Evolutionary conservation across 2,329 filamentous ascomycete species (phyloP).

Genomic region (Epichloe glyceriae): DNA sequence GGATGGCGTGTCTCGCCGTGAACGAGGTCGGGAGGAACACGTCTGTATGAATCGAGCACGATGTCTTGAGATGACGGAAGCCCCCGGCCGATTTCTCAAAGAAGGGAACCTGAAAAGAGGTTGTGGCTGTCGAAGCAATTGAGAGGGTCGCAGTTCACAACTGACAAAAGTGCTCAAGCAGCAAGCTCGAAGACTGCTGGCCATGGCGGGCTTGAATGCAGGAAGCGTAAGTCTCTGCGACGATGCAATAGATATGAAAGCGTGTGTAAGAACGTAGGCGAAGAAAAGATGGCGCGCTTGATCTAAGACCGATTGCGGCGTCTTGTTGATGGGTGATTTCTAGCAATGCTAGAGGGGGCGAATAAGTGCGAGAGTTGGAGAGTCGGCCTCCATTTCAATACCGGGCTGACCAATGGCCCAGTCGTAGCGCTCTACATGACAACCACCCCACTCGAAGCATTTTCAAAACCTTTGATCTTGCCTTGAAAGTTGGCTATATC

Average conservation of each 20-base stretch:
- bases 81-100: neutral
- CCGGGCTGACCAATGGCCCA: neutral
- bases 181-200: constrained; percentile 2
- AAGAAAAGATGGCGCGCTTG: neutral
- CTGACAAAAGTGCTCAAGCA: neutral
- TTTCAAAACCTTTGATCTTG: neutral
- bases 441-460: neutral
- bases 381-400: neutral
- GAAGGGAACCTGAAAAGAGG: neutral
- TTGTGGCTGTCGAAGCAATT: neutral
- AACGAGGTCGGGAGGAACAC: constrained; percentile 5
- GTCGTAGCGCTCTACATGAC: neutral
- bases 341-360: neutral
- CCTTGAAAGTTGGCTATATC: too few species aligned
- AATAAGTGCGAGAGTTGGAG: neutral
- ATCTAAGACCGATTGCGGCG: neutral
- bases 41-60: constrained; percentile 8
- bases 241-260: neutral
- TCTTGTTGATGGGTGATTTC: neutral
- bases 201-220: neutral
- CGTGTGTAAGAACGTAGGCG: neutral
- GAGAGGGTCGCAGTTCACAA: neutral
- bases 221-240: neutral
- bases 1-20: constrained; percentile 14
- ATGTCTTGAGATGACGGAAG: neutral